phyloP scores from a whole-genome alignment of 495 filamentous ascomycete species.

The Xylaria telfairii region DNA sequence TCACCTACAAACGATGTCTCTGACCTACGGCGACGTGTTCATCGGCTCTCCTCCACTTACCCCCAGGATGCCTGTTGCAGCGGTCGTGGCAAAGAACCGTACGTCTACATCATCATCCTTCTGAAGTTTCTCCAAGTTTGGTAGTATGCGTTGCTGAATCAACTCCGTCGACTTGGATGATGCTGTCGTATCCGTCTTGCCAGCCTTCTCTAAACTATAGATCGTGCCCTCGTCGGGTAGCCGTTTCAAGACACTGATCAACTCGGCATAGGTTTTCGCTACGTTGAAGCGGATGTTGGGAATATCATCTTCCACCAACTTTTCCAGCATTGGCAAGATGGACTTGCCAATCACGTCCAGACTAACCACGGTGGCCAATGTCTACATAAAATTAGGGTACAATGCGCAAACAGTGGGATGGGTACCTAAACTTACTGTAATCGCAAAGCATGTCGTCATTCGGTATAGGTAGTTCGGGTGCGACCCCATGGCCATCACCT shows the following conservation, averaged over 20 bases:
- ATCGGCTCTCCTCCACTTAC: conserved; percentile 58
- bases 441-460: conserved; percentile 98
- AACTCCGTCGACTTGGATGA: conserved; percentile 79
- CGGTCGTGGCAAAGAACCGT: conserved; percentile 82
- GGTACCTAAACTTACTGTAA: conserved; percentile 73
- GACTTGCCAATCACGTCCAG: conserved; percentile 89
- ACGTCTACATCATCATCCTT: conserved; percentile 98
- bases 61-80: conserved; percentile 47
- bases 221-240: conserved; percentile 88
- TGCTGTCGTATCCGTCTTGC: conserved; percentile 60
- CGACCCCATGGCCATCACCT: conserved; percentile 96
- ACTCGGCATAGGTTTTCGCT: conserved; percentile 90
- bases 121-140: conserved; percentile 91
- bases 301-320: conserved; percentile 90
- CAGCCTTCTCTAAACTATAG: conserved; percentile 79
- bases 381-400: conserved; percentile 63
- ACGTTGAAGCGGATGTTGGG: conserved; percentile 99
- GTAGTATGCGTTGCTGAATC: conserved; percentile 85
- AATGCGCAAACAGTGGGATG: background rate
- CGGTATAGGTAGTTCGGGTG: conserved; percentile 99
- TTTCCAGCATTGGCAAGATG: conserved; percentile 94
- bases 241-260: conserved; percentile 87
- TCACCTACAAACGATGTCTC: no score
- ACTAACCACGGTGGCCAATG: conserved; percentile 88
- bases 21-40: conserved; percentile 65